Evolutionary conservation across 2,329 filamentous ascomycete species (phyloP).

Genomic region (Epichloe gansuensis): DNA sequence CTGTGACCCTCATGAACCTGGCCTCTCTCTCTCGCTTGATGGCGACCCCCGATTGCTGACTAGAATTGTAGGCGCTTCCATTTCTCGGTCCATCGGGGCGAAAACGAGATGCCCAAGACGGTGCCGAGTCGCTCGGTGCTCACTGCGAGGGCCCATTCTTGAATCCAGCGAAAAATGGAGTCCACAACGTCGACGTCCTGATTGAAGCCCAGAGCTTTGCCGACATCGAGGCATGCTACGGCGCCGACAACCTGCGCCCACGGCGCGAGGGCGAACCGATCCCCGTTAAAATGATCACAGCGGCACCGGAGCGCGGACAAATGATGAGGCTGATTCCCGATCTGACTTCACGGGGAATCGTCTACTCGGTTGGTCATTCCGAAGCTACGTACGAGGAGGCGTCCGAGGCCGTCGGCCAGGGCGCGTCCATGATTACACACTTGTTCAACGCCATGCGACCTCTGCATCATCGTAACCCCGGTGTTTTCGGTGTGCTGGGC

Average conservation of each 20-base stretch:
- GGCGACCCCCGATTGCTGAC: neutral
- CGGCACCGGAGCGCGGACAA: slow-evolving; percentile 67
- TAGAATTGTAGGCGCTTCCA: slow-evolving; percentile 45
- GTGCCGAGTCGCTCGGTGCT: slow-evolving; percentile 77
- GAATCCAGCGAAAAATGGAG: slow-evolving; percentile 69
- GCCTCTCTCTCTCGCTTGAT: neutral
- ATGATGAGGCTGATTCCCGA: slow-evolving; percentile 59
- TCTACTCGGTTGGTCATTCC: slow-evolving; percentile 75
- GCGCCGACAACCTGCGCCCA: slow-evolving; percentile 49
- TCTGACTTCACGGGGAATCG: slow-evolving; percentile 52
- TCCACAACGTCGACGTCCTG: slow-evolving; percentile 67
- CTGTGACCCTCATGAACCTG: neutral
- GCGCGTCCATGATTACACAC: slow-evolving; percentile 83
- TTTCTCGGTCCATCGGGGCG: slow-evolving; percentile 62
- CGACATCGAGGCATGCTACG: slow-evolving; percentile 63
- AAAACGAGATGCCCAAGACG: slow-evolving; percentile 48
- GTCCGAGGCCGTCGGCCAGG: slow-evolving; percentile 55
- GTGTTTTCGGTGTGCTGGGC: slow-evolving; percentile 77
- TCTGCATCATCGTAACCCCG: slow-evolving; percentile 81
- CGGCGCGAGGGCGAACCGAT: slow-evolving; percentile 22
- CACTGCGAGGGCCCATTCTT: slow-evolving; percentile 90
- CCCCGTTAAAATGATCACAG: slow-evolving; percentile 68
- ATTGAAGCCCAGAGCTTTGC: slow-evolving; percentile 48
- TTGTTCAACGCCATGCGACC: slow-evolving; percentile 91
- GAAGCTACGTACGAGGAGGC: slow-evolving; percentile 80